phyloP scores from a whole-genome alignment of 345 rosid species.

The Lepidium aucheri region DNA sequence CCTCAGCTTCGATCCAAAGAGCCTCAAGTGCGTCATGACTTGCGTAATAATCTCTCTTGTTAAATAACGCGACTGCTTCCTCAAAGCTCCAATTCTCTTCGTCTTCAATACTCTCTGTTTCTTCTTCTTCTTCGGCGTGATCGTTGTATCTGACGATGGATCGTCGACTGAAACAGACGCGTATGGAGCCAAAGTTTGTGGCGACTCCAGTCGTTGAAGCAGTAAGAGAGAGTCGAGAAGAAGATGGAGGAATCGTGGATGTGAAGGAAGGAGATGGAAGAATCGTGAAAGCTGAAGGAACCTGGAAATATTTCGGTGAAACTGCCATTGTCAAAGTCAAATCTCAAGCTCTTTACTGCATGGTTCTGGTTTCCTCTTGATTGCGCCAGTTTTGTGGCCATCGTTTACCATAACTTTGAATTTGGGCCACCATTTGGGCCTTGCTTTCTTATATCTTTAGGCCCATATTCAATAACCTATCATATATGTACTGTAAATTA shows the following conservation, averaged over 20 bases:
- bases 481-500: not conserved
- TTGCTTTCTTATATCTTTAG: not conserved
- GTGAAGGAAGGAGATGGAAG: not conserved
- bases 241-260: not conserved
- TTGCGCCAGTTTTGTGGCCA: conserved; percentile 22
- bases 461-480: not conserved
- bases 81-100: conserved; percentile 36
- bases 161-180: conserved; percentile 17
- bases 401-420: not conserved
- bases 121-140: conserved; percentile 10
- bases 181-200: not conserved
- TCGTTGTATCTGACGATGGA: conserved; percentile 25
- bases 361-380: conserved; percentile 10
- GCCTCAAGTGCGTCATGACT: conserved; percentile 80
- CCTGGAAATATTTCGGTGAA: conserved; percentile 1
- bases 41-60: conserved; percentile 60
- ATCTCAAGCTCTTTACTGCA: not conserved
- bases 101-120: not conserved
- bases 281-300: conserved; percentile 8
- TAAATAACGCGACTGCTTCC: conserved; percentile 58
- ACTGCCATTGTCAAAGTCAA: conserved; percentile 15
- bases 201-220: conserved; percentile 2
- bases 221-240: not conserved
- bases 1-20: conserved; percentile 67
- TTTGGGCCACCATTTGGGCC: not conserved